Evolutionary conservation across 1,284 basidiomycete species (phyloP), one percentile per base, ranked within the genome.

Genomic region (Marasmius oreades): DNA sequence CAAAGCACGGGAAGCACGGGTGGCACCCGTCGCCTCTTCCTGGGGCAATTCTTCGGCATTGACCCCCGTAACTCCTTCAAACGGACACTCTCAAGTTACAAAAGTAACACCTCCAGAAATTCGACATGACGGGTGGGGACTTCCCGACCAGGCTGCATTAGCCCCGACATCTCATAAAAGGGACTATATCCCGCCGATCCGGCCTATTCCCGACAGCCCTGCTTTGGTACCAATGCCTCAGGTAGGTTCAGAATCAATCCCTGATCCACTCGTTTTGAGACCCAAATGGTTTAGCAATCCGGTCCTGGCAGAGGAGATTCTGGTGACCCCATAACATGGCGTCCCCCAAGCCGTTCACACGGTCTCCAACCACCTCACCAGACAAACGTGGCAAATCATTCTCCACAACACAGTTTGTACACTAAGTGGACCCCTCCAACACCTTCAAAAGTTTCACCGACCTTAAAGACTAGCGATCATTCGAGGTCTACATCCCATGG

Each of bases 371-470:
- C 23, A 33, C 26, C 26, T 24, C n/a, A 42, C 7, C 39, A 42
- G 39, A 42, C 23, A 33, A n/a, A 12, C 14, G 31, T 20, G 28
- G 26, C n/a, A 28, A 31, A 31, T 10, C 24, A 50, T 50, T 50
- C 47, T 11, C 47, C 47, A 12, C 47, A 50, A 18, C 26, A 26
- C 6, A 50, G 20, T 20, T 16, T 50, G 18, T 31, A 50, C 14
- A 26, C 47, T 12, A 50, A 31, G 20, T 50, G 47, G 47, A 50
- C 47, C 12, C 47, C 47, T 16, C 47, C 47, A 7, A 50, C 47
- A 12, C 26, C 47, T 8, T 26, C 47, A 5, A 50, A 50, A 33
- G 26, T 31, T 20, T 50, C 47, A 4, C 47, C 47, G 7, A 31
- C 28, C 1, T 7, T 50, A 14, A 23, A 33, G n/a, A 33, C 24